Evolutionary conservation across 208 protist species (phyloP).

Genomic region (Leishmania tropica): DNA sequence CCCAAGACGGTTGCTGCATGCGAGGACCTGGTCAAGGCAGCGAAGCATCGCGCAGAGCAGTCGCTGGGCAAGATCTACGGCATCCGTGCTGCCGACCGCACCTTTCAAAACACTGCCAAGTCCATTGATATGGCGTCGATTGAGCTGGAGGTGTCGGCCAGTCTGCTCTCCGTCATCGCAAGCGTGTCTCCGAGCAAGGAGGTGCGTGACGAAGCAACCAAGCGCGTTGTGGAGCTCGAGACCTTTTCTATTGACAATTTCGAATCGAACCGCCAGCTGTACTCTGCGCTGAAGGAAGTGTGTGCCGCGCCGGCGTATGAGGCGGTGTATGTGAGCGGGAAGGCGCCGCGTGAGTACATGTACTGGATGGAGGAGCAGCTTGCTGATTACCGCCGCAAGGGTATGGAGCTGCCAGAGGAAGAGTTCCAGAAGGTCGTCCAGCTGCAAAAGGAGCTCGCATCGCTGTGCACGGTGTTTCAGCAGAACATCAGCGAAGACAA

Average conservation of each 20-base stretch:
- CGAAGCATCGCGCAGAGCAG: conserved; percentile 51
- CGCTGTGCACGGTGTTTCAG: conserved; percentile 68
- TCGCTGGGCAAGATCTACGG: conserved; percentile 54
- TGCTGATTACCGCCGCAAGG: conserved; percentile 58
- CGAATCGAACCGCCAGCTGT: conserved; percentile 66
- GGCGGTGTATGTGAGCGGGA: conserved; percentile 39
- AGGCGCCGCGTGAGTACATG: conserved; percentile 45
- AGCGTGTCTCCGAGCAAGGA: conserved; percentile 57
- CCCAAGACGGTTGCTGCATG: conserved; percentile 60
- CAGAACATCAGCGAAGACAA: conserved; percentile 85
- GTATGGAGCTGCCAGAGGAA: conserved; percentile 70
- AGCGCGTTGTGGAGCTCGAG: conserved; percentile 64
- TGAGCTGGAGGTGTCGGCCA: conserved; percentile 60
- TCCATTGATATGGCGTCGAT: conserved; percentile 56
- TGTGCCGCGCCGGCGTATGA: conserved; percentile 31
- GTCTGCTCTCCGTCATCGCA: conserved; percentile 64
- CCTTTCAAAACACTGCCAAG: conserved; percentile 64
- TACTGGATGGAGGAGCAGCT: conserved; percentile 81
- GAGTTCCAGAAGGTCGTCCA: conserved; percentile 63
- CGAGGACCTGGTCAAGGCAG: conserved; percentile 41
- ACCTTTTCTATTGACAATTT: conserved; percentile 75
- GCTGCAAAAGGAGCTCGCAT: conserved; percentile 72
- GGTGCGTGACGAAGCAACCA: conserved; percentile 68
- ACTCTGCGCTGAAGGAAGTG: conserved; percentile 62
- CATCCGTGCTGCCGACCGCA: conserved; percentile 27